A percentile compares a stretch with the other conserved stretches of the same genome.
These are phyloP conservation scores for Pleurotus platypus DNA, from an alignment of 768 basidiomycete genomes.

Conservation along the genomic window DNA sequence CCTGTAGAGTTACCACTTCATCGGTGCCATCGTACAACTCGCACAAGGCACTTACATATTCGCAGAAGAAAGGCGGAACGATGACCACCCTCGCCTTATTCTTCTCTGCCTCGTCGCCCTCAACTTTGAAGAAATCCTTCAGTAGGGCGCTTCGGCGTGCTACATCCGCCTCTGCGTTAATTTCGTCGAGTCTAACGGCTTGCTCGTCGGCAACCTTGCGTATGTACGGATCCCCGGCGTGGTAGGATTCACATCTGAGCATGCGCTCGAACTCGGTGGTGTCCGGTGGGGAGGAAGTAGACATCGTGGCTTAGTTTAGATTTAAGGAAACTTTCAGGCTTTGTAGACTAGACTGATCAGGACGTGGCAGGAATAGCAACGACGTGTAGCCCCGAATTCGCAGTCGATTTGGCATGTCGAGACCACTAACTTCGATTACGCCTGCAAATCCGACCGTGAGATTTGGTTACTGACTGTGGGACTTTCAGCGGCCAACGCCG, in stretches of 20 bases:
- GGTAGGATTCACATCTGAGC: neutral
- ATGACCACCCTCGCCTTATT: neutral
- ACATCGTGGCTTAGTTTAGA: too few species aligned
- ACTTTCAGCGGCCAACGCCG: too few species aligned
- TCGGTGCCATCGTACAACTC: neutral
- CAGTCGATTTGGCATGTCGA: too few species aligned
- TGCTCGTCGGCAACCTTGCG: constrained; percentile 1
- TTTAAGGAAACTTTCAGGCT: too few species aligned
- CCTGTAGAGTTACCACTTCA: neutral
- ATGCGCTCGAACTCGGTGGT: constrained; percentile 3
- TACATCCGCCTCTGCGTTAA: neutral
- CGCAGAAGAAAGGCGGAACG: constrained; percentile 4
- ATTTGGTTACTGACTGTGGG: too few species aligned
- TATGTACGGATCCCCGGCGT: constrained; percentile 3
- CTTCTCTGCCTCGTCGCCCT: neutral
- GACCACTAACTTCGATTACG: too few species aligned
- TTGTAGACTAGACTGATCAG: too few species aligned
- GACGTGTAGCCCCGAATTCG: too few species aligned
- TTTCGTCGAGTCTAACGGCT: neutral
- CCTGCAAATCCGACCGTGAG: too few species aligned
- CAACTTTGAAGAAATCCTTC: constrained; percentile 1
- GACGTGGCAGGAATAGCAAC: too few species aligned
- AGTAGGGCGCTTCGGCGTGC: neutral
- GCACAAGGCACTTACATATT: neutral
- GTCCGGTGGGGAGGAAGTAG: too few species aligned